phyloP scores from a whole-genome alignment of 306 rosid genomes.

The Cajanus cajan region DNA sequence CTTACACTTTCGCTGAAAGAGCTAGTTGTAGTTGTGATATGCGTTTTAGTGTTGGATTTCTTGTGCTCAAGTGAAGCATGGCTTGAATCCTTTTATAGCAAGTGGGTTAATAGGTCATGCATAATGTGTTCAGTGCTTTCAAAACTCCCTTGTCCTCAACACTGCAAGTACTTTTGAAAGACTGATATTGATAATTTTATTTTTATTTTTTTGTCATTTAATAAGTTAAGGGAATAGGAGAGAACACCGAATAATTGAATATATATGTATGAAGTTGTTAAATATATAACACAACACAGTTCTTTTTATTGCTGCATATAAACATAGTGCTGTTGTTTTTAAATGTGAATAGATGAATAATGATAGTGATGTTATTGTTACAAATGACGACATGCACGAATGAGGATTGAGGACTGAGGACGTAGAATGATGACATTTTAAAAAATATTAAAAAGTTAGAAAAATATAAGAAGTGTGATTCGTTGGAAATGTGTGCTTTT shows the following conservation, averaged over 20 bases:
- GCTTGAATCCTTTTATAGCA: conserved; percentile 23
- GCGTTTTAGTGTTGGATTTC: background rate
- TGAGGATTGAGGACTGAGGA: too few species aligned
- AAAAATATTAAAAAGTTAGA: too few species aligned
- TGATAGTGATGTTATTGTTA: background rate
- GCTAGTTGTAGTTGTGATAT: background rate
- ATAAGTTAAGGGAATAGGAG: background rate
- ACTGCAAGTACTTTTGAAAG: background rate
- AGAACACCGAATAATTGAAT: background rate
- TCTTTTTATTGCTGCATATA: background rate
- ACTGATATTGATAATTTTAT: background rate
- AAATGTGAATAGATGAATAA: background rate
- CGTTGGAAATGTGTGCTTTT: too few species aligned
- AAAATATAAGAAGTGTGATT: too few species aligned
- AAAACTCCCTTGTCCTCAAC: background rate
- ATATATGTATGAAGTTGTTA: background rate
- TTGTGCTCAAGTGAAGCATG: background rate
- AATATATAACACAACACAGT: background rate
- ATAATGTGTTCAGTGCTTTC: background rate
- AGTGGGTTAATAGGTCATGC: background rate
- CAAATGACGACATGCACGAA: too few species aligned
- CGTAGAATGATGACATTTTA: too few species aligned
- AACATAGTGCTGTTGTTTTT: background rate
- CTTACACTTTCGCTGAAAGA: background rate
- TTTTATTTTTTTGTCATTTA: background rate